A percentile compares a stretch with the other conserved stretches of the same genome.
Conservation (phyloP, 805 yeast genomes). For the Candida odintsovae region DNA sequence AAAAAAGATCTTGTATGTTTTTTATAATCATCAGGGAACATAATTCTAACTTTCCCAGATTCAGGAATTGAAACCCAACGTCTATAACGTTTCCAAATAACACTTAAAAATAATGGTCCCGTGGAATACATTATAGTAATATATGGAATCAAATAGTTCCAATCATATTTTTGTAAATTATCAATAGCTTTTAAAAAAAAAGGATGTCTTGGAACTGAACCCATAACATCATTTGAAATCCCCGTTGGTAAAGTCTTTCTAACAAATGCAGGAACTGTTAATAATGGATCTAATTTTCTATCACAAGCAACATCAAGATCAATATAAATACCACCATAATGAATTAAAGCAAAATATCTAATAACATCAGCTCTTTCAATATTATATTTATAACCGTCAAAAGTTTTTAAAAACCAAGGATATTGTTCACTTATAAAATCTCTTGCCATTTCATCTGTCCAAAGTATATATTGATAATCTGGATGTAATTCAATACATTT, state of each 20-base stretch:
- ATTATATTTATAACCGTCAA: slow-evolving; percentile 72
- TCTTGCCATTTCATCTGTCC: slow-evolving; percentile 86
- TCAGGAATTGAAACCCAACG: slow-evolving; percentile 65
- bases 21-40: slow-evolving; percentile 72
- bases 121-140: slow-evolving; percentile 90
- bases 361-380: slow-evolving; percentile 90
- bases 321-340: slow-evolving; percentile 86
- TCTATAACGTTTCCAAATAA: slow-evolving; percentile 82
- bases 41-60: slow-evolving; percentile 58
- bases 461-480: slow-evolving; percentile 78
- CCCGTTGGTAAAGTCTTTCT: slow-evolving; percentile 89
- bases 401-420: slow-evolving; percentile 81
- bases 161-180: slow-evolving; percentile 53
- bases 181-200: slow-evolving; percentile 70
- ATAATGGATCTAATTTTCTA: slow-evolving; percentile 70
- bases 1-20: slow-evolving; percentile 58
- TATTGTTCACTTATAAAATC: slow-evolving; percentile 73
- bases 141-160: slow-evolving; percentile 80
- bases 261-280: slow-evolving; percentile 79
- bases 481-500: slow-evolving; percentile 76
- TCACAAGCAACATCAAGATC: slow-evolving; percentile 89
- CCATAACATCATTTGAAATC: slow-evolving; percentile 90
- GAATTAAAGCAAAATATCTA: slow-evolving; percentile 75
- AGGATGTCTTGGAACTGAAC: slow-evolving; percentile 81
- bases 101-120: slow-evolving; percentile 84